Percentiles rank a stretch among this genome's conserved stretches.
Conservation (phyloP, 2,329 filamentous ascomycete genomes). For the Elsinoe arachidis region DNA sequence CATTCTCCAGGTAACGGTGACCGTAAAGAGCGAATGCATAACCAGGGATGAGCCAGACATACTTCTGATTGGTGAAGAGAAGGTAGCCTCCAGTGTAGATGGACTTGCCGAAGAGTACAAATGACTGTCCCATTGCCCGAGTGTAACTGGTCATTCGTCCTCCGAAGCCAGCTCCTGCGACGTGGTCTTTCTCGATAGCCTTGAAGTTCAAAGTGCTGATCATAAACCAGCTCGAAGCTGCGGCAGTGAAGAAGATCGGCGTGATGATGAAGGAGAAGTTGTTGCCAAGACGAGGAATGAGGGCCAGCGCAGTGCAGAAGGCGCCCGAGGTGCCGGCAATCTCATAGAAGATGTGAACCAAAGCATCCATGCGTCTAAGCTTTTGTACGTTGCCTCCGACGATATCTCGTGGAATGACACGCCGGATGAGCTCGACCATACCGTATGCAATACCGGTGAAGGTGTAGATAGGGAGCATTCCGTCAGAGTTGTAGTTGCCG, state of each 20-base stretch:
- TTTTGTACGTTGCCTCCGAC: conserved; percentile 45
- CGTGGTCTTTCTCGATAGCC: conserved; percentile 20
- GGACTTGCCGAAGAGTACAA: conserved; percentile 39
- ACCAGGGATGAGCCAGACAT: conserved; percentile 43
- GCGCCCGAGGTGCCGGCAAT: conserved; percentile 41
- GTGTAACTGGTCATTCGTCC: conserved; percentile 28
- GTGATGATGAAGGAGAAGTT: conserved; percentile 46
- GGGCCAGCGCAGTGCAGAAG: conserved; percentile 40
- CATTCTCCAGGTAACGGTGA: conserved; percentile 44
- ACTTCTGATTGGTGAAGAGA: conserved; percentile 40
- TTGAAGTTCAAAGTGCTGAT: conserved; percentile 35
- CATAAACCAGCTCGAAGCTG: conserved; percentile 40
- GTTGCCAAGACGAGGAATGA: conserved; percentile 44
- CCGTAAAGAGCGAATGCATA: conserved; percentile 44
- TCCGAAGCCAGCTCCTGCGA: neutral
- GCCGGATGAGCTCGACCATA: conserved; percentile 45
- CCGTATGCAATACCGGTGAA: conserved; percentile 34
- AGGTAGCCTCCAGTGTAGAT: conserved; percentile 40
- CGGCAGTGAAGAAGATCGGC: conserved; percentile 38
- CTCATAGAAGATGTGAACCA: conserved; percentile 42
- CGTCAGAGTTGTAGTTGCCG: conserved; percentile 41
- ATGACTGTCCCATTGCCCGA: conserved; percentile 32
- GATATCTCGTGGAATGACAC: conserved; percentile 44
- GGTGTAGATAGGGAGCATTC: conserved; percentile 43
- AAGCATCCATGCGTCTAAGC: conserved; percentile 39